Conservation (phyloP, 1,139 yeast species). For the Lodderomyces orthopsilosis region DNA sequence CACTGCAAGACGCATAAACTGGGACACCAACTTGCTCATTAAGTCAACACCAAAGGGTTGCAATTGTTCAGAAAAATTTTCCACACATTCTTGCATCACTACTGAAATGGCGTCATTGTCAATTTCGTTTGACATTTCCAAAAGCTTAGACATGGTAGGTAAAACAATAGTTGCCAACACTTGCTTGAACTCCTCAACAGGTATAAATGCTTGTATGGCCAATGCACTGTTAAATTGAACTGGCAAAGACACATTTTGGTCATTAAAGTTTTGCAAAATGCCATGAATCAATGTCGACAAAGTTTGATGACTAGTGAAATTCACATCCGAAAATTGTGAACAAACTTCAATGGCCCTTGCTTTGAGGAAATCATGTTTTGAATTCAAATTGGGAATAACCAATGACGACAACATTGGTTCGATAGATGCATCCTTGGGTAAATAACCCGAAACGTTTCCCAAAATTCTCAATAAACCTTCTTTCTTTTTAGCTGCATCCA, state of each 20-base stretch:
- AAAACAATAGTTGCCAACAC: conserved; percentile 68
- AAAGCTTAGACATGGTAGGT: conserved; percentile 76
- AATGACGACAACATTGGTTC: conserved; percentile 63
- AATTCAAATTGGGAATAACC: conserved; percentile 70
- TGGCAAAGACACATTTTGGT: conserved; percentile 54
- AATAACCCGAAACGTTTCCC: conserved; percentile 65
- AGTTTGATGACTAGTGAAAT: conserved; percentile 48
- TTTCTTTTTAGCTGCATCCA: conserved; percentile 64
- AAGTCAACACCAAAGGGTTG: conserved; percentile 92
- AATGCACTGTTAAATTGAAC: conserved; percentile 82
- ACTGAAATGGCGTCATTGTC: conserved; percentile 87
- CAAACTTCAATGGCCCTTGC: conserved; percentile 84
- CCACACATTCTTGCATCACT: conserved; percentile 96
- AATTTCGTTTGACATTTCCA: conserved; percentile 73
- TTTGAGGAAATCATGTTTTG: conserved; percentile 68
- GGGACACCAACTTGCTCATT: conserved; percentile 76
- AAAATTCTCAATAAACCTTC: conserved; percentile 82
- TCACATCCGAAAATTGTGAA: conserved; percentile 65
- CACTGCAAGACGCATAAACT: conserved; percentile 68
- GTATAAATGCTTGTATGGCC: conserved; percentile 78
- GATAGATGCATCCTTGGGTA: conserved; percentile 56
- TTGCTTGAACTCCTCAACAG: conserved; percentile 62
- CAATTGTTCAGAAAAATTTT: conserved; percentile 78
- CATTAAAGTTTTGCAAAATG: conserved; percentile 56
- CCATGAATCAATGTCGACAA: conserved; percentile 63